Conservation (phyloP, 495 filamentous ascomycete species). For the Xylaria scruposa region DNA sequence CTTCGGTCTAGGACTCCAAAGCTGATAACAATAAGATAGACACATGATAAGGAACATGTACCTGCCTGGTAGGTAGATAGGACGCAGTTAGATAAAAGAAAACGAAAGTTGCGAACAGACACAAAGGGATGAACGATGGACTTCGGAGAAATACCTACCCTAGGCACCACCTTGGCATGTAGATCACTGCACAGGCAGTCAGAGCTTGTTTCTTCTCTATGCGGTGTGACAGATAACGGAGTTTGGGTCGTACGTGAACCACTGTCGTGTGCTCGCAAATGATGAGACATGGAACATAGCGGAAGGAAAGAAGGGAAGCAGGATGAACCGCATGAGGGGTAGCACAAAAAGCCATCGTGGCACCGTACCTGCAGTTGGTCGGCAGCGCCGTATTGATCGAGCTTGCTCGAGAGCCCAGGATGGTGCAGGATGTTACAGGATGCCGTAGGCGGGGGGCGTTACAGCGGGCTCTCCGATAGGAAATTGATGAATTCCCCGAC, state of each 20-base stretch:
- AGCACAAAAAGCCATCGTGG: constrained; percentile 7
- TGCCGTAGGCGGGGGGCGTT: constrained; percentile 8
- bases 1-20: background rate
- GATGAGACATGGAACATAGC: background rate
- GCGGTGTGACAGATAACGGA: constrained; percentile 5
- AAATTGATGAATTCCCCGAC: constrained; percentile 15
- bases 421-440: constrained; percentile 7
- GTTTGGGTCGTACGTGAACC: background rate
- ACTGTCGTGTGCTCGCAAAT: background rate
- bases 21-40: background rate
- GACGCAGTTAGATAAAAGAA: background rate
- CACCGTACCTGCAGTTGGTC: constrained; percentile 22
- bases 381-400: constrained; percentile 19
- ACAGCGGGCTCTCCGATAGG: constrained; percentile 26
- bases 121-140: background rate
- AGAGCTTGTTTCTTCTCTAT: background rate
- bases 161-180: background rate
- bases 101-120: background rate
- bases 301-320: background rate
- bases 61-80: no score
- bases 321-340: constrained; percentile 8
- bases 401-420: background rate
- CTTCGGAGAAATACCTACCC: background rate
- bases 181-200: background rate
- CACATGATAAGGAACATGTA: background rate